Evolutionary conservation across 257 asterid species (phyloP), one percentile per base, ranked within the genome.

Genomic region (Phtheirospermum japonicum): DNA sequence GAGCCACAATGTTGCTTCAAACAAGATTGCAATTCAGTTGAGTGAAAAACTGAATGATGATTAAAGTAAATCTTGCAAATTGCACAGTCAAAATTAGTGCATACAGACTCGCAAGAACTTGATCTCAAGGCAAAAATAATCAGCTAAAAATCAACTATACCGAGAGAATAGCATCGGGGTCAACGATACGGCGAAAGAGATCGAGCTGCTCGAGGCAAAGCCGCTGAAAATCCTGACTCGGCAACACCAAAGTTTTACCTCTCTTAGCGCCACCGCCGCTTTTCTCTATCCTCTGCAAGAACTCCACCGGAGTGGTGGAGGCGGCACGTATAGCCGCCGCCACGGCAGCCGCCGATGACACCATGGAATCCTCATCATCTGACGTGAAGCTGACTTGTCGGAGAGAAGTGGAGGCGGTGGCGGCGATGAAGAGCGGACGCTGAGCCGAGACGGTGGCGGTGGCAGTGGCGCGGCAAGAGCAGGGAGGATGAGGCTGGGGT

Each of bases 261-360:
- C 26, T 78, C 63, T 74, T 69, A 6, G 66, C 66, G 7, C 72
- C 79, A 4, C 55, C 61, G 18, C 74, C 71, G 31, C 72, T 75
- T 58, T 75, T 76, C 75, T 88, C 97, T 13, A 84, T 73, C 67
- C 81, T 83, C 75, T 88, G 84, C 49, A 73, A 83, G 71, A 91
- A 88, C 54, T 91, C 95, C 71, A 91, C 98, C 33, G 98, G 96
- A n/a, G 95, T 86, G 20, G 85, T 84, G 40, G 98, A 91, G 0
- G 84, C 92, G 67, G 74, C 78, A 19, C 88, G 83, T 31, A 91
- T 74, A 13, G 85, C 83, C 54, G 84, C 83, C 14, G 87, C 88
- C 53, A 91, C 77, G 31, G 96, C 96, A 14, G 88, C 75, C 10
- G 98, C 95, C 18, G 98, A 91, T 0, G 92, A 60, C 31, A 88